Conservation (phyloP, 371 early-diverging fungal species). For the Lichtheimia ramosa region DNA sequence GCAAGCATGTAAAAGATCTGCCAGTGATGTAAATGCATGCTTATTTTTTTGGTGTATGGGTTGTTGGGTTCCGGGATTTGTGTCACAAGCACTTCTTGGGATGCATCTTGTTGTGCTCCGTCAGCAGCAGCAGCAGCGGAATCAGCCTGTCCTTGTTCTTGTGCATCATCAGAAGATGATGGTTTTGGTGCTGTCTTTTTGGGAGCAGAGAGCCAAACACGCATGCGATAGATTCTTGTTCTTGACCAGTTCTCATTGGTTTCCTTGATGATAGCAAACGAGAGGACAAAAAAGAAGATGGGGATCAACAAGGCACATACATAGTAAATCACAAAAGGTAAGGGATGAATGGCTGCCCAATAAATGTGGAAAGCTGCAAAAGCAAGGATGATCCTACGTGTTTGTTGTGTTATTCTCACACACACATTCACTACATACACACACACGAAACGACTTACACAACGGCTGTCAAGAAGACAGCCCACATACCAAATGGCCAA, state of each 20-base stretch:
- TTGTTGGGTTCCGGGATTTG: slow-evolving; percentile 13
- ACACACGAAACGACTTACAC: slow-evolving; percentile 40
- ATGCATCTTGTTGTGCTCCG: slow-evolving; percentile 15
- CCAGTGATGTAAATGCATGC: slow-evolving; percentile 84
- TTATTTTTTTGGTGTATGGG: slow-evolving; percentile 23
- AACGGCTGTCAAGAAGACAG: slow-evolving; percentile 59
- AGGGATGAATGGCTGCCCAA: slow-evolving; percentile 32
- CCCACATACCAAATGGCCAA: slow-evolving; percentile 76
- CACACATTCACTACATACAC: neutral
- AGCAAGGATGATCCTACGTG: slow-evolving; percentile 46
- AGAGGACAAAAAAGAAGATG: slow-evolving; percentile 37
- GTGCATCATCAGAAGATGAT: slow-evolving; percentile 1
- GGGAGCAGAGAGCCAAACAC: slow-evolving; percentile 2
- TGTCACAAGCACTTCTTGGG: no score
- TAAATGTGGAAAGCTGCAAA: slow-evolving; percentile 65
- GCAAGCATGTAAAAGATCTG: slow-evolving; percentile 84
- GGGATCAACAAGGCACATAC: slow-evolving; percentile 61
- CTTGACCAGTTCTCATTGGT: slow-evolving; percentile 41
- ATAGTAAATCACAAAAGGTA: slow-evolving; percentile 57
- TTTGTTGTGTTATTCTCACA: neutral
- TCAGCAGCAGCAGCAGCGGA: neutral
- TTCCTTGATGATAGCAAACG: slow-evolving; percentile 44
- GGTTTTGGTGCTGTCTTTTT: neutral
- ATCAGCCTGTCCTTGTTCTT: slow-evolving; percentile 3
- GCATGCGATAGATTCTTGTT: slow-evolving; percentile 14